Evolutionary conservation across 805 yeast species (phyloP), one percentile per base, ranked within the genome.

Genomic region (Candida pini): DNA sequence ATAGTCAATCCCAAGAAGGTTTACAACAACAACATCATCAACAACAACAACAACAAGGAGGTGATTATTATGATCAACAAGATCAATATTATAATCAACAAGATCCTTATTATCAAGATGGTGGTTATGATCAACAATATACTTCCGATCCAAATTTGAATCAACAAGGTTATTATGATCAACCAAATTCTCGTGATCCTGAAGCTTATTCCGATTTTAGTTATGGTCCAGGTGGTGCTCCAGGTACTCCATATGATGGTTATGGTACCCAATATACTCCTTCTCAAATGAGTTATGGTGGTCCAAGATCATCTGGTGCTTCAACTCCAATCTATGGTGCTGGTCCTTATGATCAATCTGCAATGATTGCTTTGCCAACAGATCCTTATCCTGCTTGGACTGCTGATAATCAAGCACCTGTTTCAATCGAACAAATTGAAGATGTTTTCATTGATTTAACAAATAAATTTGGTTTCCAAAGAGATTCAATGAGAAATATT

Each of bases 371-470:
- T 58, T 49, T 81, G 64, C 71, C 95, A 50, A 77, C 88, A 29
- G 92, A 92, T 61, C 99, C 98, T 22, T 92, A 90, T 61, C 98
- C 99, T 28, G 97, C 98, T 33, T 92, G 98, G 98, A 85, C 96
- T 18, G 95, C 95, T 30, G 97, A 92, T 62, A 89, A 83, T 38
- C 90, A 83, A 60, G 87, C 90, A 18, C 94, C 94, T 9, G 81
- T 82, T 38, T 70, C 86, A 31, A 73, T 84, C 36, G 92, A 84
- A 61, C 90, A 84, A 58, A 81, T 84, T 56, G 94, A 84, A 65
- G 94, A 84, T 65, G 76, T 83, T 25, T 84, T 84, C 56, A 84
- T 84, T 53, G 92, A 84, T 60, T 68, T 84, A 58, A 69, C 90
- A 28, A 83, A 83, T 63, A 80, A 78, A 61, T 83, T 84, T 54